Percentiles rank a stretch among this genome's conserved stretches.
These are phyloP conservation scores for Podospora anserina DNA, from an alignment of 495 filamentous ascomycete species.

Conservation along the genomic window DNA sequence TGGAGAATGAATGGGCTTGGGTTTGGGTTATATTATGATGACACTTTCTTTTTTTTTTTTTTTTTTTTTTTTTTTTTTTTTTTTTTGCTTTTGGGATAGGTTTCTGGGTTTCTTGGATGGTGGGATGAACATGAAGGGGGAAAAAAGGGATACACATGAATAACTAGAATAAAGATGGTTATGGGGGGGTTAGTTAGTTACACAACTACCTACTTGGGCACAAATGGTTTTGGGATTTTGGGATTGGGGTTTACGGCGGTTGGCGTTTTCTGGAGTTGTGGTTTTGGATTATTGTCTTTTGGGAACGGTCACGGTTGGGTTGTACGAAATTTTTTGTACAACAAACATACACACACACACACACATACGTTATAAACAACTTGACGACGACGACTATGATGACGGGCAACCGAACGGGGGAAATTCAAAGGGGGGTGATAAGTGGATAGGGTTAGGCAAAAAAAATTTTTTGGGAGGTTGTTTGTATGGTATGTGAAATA, in stretches of 20 bases:
- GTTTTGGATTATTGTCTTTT: background rate
- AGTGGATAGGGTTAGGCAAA: background rate
- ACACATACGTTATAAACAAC: background rate
- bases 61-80: no score
- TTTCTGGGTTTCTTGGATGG: no score
- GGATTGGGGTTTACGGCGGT: background rate
- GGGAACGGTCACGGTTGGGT: background rate
- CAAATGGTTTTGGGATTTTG: background rate
- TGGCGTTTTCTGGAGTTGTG: slow-evolving; percentile 1
- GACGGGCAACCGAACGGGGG: background rate
- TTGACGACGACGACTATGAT: background rate
- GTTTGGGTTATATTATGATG: no score
- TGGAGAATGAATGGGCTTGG: no score
- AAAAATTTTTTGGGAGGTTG: background rate
- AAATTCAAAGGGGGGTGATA: background rate
- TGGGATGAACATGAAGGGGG: no score
- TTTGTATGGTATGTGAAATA: background rate
- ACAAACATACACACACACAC: background rate
- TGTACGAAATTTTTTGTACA: background rate
- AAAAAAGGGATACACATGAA: background rate
- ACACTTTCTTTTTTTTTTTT: no score
- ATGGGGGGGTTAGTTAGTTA: background rate
- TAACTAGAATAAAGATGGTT: slow-evolving; percentile 11
- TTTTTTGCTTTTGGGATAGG: no score
- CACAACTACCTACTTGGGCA: background rate